phyloP scores from a whole-genome alignment of 257 asterid species.

The Rauvolfia tetraphylla region DNA sequence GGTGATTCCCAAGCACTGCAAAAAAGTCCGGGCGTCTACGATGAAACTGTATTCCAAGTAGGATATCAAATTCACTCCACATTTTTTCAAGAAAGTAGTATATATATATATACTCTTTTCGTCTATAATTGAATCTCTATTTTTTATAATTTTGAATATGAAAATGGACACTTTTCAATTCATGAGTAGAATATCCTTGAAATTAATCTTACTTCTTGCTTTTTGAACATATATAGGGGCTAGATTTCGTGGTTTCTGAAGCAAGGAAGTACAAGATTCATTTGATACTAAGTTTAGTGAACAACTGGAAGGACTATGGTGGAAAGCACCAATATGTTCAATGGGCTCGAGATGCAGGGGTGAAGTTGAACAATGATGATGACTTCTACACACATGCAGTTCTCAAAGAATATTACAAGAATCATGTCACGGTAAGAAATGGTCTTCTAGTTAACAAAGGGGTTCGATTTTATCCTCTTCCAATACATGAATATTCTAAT shows the following conservation, averaged over 20 bases:
- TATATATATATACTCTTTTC: too few species aligned
- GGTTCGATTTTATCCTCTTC: not conserved
- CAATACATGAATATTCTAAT: not conserved
- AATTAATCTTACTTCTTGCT: too few species aligned
- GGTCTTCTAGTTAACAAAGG: not conserved
- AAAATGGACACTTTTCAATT: too few species aligned
- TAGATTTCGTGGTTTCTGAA: conserved; percentile 65
- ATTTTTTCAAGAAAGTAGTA: too few species aligned
- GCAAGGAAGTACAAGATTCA: conserved; percentile 56
- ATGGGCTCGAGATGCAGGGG: conserved; percentile 66
- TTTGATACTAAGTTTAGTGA: conserved; percentile 56
- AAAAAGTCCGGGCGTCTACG: conserved; percentile 36
- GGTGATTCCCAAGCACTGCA: conserved; percentile 41
- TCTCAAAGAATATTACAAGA: conserved; percentile 54
- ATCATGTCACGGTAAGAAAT: conserved; percentile 51
- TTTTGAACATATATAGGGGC: conserved; percentile 31
- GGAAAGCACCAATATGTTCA: conserved; percentile 51
- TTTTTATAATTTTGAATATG: too few species aligned
- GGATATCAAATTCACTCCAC: too few species aligned
- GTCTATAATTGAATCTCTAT: too few species aligned
- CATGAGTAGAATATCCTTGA: too few species aligned
- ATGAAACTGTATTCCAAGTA: conserved; percentile 53
- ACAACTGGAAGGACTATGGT: conserved; percentile 62
- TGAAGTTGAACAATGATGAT: conserved; percentile 37
- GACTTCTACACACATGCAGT: conserved; percentile 67